These are phyloP conservation scores for Neodidymelliopsis sp. DNA, from an alignment of 2,329 filamentous ascomycete species.

Conservation along the genomic window DNA sequence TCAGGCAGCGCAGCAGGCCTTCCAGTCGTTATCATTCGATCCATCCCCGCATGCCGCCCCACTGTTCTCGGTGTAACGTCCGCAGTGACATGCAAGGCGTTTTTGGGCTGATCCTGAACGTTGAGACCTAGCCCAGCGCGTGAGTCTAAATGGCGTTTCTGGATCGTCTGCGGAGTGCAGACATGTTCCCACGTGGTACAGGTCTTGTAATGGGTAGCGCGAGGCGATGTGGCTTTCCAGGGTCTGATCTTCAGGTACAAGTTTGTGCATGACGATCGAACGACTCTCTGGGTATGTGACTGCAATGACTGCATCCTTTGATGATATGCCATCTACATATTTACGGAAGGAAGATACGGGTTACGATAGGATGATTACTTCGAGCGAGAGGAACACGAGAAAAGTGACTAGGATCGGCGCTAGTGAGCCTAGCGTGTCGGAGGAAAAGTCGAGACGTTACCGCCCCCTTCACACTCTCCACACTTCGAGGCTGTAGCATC, in stretches of 20 bases:
- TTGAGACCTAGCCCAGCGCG: background rate
- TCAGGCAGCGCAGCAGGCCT: slow-evolving; percentile 5
- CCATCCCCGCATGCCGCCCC: slow-evolving; percentile 18
- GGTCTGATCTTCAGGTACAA: slow-evolving; percentile 13
- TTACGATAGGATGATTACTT: no score
- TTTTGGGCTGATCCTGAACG: background rate
- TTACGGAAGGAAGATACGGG: no score
- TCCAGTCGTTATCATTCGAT: slow-evolving; percentile 10
- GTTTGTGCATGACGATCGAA: no score
- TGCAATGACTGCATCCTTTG: no score
- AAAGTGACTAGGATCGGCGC: no score
- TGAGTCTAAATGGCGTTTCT: slow-evolving; percentile 2
- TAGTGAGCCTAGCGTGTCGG: slow-evolving; percentile 18
- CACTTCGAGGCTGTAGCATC: slow-evolving; percentile 7
- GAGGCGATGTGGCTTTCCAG: slow-evolving; percentile 3
- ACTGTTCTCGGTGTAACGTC: slow-evolving; percentile 17
- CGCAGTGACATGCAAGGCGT: slow-evolving; percentile 4
- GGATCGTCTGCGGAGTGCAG: slow-evolving; percentile 6
- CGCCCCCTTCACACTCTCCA: slow-evolving; percentile 8
- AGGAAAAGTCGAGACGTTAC: slow-evolving; percentile 22
- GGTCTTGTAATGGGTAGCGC: background rate
- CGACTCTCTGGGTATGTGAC: no score
- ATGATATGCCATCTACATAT: no score
- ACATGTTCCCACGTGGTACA: slow-evolving; percentile 2
- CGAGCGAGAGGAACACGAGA: no score